A percentile compares a stretch with the other conserved stretches of the same genome.
Evolutionary conservation across 2,329 filamentous ascomycete species (phyloP).

Genomic region (Monilinia fructicola): DNA sequence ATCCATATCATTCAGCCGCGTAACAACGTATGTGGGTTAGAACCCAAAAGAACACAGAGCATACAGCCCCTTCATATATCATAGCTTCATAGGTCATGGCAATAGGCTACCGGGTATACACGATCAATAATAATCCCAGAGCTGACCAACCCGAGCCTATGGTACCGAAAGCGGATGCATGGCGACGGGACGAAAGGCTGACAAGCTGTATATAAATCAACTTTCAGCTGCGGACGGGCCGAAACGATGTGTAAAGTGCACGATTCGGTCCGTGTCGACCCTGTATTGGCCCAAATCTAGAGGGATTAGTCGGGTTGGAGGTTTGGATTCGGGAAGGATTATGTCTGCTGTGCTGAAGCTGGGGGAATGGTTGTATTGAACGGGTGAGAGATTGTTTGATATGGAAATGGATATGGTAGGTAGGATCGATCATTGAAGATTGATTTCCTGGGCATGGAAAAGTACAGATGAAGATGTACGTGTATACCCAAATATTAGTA

Average conservation of each 20-base stretch:
- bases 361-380: too few species aligned
- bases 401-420: too few species aligned
- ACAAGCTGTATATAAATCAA: background rate
- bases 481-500: too few species aligned
- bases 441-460: too few species aligned
- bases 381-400: too few species aligned
- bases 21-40: too few species aligned
- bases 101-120: background rate
- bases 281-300: too few species aligned
- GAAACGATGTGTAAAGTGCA: background rate
- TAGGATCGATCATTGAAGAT: background rate
- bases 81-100: background rate
- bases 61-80: background rate
- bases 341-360: background rate
- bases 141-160: slow-evolving; percentile 14
- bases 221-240: slow-evolving; percentile 1
- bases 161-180: slow-evolving; percentile 7
- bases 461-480: too few species aligned
- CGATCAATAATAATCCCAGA: background rate
- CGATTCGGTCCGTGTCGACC: slow-evolving; percentile 1
- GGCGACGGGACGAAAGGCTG: slow-evolving; percentile 8
- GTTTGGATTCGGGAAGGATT: background rate
- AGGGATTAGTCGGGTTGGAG: background rate
- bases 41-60: background rate
- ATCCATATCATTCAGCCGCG: too few species aligned